Base-by-base conservation (phyloP, 148 eudicot species). In the Rhododendron williamsianum region DNA sequence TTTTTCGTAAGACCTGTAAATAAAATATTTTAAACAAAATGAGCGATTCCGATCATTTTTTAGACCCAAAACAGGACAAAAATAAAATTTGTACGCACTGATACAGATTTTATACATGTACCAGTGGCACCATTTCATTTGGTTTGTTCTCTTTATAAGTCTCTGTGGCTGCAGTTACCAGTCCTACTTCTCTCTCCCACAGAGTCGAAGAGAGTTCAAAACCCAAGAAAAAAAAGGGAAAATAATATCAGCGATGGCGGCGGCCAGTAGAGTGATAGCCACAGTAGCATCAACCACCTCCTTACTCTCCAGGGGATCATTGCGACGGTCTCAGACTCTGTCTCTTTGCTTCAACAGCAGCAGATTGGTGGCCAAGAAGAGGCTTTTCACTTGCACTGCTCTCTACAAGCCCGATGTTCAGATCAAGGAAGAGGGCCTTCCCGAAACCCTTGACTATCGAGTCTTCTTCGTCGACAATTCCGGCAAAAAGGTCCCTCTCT, bases 361-460 rank as follows among this genome's bases (percentile, higher is more conserved):
- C 71, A 60, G 84, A 41, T 67, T 83, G 49, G 84, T 91, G 45
- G 84, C 93, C 41, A 92, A 86, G 48, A 87, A 86, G 82, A 87
- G 89, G 63, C 88, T 87, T 16, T 93, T 94, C 85, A 88, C 92
- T 86, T 94, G 98, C 84, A 88, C 85, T 60, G 91, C 98, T 25
- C 89, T 94, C 11, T 89, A 91, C 85, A 91, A 88, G 43, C 92
- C 96, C 77, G 91, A 93, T 15, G 78, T 89, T 56, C 85, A 87
- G 65, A 81, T 84, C 19, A 90, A 92, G 65, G 91, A 91, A 9
- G 90, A 94, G 72, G 96, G 98, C 30, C 89, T 83, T 71, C 94
- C 97, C n/a, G 93, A 93, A 85, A 90, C 98, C 89, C 94, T 95
- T 0, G 98, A 95, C 87, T 91, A 94, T 82, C 93, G 98, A 46